These are phyloP conservation scores for Quercus wislizeni DNA, from an alignment of 306 rosid genomes.

Conservation along the genomic window DNA sequence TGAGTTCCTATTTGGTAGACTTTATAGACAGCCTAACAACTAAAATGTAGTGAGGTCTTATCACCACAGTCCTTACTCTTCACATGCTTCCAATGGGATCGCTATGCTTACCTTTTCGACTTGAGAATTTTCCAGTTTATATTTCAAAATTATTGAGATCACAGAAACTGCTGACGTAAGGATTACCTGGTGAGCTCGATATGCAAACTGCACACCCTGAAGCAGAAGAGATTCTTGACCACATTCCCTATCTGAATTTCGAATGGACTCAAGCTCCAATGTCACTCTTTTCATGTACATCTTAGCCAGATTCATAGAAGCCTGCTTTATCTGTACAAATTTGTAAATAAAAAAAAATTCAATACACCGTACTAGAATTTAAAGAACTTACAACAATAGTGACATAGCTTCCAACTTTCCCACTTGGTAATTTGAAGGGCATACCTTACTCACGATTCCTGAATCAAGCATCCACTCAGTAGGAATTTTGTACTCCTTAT, in stretches of 20 bases:
- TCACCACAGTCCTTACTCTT: neutral
- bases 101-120: neutral
- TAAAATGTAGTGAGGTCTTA: neutral
- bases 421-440: neutral
- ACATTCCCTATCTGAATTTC: slow-evolving; percentile 67
- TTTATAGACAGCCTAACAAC: neutral
- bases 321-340: slow-evolving; percentile 68
- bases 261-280: slow-evolving; percentile 63
- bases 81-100: neutral
- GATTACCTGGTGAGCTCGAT: slow-evolving; percentile 83
- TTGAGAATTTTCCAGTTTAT: neutral
- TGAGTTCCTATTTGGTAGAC: neutral
- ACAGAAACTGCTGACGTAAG: neutral
- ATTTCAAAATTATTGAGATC: neutral
- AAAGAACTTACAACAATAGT: neutral
- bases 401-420: neutral
- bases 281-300: slow-evolving; percentile 85
- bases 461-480: slow-evolving; percentile 93
- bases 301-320: slow-evolving; percentile 78
- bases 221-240: slow-evolving; percentile 90
- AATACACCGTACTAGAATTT: slow-evolving; percentile 12
- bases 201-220: slow-evolving; percentile 83
- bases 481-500: slow-evolving; percentile 69
- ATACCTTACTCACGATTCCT: slow-evolving; percentile 71
- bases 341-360: neutral